Base-by-base conservation (phyloP, 371 early-diverging fungal species). In the Apophysomyces ossiformis region DNA sequence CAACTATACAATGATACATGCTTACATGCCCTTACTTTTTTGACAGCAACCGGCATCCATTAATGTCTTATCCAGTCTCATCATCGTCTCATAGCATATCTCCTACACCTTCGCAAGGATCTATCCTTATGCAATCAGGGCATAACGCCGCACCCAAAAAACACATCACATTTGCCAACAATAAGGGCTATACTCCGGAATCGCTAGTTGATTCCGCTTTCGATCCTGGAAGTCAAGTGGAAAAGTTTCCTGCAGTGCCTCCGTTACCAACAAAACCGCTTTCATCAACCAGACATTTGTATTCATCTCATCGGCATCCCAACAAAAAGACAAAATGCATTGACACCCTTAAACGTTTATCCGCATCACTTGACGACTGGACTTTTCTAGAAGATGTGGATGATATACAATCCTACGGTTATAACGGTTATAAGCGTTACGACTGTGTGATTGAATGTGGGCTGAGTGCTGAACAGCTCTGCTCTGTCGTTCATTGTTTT, bases 391-490 rank as follows among this genome's bases (percentile, higher is more conserved):
- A 54, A 5, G 63, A 64, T 18, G 43, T 44, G 0, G 72, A 61
- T 16, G 62, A 63, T 12, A 46, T 72, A 0, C 37, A 65, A 21
- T 35, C 60, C 7, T 67, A 37, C 60, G 5, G 58, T 56, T 35
- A 65, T 37, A 26, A 60, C 11, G 35, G 41, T 43, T 82, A 82
- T 62, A 66, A 83, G 11, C 75, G 88, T 61, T 83, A 76, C 3
- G 88, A 88, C 56, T 72, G 80, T 26, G 64, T 79, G 7, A 79
- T 88, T 65, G 66, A 76, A 21, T 83, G 85, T 57, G 78, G 76
- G 4, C 85, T 83, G 85, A 82, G 83, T 16, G 80, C 85, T 4
- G 86, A 86, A 47, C 87, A 88, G 47, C 58, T 83, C 3, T 83
- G 84, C 58, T 81, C 81, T 1, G 69, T 76, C 1, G 68, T 79